Evolutionary conservation across 2,329 filamentous ascomycete genomes (phyloP).

Genomic region (Zymoseptoria tritici): DNA sequence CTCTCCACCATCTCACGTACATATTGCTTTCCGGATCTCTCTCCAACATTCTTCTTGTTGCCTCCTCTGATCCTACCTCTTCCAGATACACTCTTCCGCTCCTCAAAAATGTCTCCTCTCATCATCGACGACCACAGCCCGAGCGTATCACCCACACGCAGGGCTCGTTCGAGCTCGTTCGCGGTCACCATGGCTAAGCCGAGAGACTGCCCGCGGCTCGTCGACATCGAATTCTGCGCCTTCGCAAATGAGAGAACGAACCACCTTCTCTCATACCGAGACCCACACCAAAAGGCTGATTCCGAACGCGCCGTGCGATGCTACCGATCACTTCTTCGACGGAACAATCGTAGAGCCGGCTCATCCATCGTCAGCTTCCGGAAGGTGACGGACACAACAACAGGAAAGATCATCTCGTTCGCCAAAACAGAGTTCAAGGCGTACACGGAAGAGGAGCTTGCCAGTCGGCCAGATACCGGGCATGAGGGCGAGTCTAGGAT

Average conservation of each 20-base stretch:
- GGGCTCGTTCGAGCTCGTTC: slow-evolving; percentile 15
- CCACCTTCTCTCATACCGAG: slow-evolving; percentile 28
- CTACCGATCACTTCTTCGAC: slow-evolving; percentile 14
- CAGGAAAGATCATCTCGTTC: slow-evolving; percentile 25
- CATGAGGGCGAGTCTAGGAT: slow-evolving; percentile 26
- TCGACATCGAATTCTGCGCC: slow-evolving; percentile 38
- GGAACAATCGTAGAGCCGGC: background rate
- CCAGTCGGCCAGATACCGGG: slow-evolving; percentile 23
- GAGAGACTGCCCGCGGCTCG: slow-evolving; percentile 24
- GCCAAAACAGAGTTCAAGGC: slow-evolving; percentile 26
- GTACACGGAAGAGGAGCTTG: slow-evolving; percentile 22
- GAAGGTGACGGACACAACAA: slow-evolving; percentile 25
- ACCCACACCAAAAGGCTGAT: slow-evolving; percentile 22
- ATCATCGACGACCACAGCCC: slow-evolving; percentile 12
- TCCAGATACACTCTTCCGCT: background rate
- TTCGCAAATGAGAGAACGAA: slow-evolving; percentile 28
- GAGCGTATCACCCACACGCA: slow-evolving; percentile 10
- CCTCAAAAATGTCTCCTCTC: slow-evolving; percentile 13
- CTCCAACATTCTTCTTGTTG: background rate
- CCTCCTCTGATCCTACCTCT: slow-evolving; percentile 2
- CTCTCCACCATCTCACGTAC: background rate
- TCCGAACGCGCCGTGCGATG: slow-evolving; percentile 20
- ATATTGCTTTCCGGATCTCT: background rate
- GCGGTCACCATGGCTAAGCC: slow-evolving; percentile 16
- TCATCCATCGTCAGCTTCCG: slow-evolving; percentile 12